Conservation (phyloP, 345 rosid species). For the Salix caprea region DNA sequence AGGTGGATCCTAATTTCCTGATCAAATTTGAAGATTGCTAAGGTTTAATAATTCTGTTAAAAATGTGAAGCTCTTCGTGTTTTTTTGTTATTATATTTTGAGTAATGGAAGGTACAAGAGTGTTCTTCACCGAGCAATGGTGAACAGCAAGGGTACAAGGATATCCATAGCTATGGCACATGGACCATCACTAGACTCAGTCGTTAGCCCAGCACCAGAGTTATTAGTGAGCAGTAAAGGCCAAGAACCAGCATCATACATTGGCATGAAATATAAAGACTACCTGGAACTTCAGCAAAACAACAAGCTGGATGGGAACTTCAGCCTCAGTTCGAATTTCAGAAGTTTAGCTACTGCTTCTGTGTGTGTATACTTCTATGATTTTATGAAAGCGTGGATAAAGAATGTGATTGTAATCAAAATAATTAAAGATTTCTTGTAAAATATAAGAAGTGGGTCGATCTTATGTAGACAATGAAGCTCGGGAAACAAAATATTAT, state of each 20-base stretch:
- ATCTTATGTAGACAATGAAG: too few species aligned
- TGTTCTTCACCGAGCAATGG: constrained; percentile 41
- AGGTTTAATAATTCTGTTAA: not conserved
- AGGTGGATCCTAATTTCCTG: constrained; percentile 21
- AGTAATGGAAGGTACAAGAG: constrained; percentile 60
- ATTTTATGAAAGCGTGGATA: too few species aligned
- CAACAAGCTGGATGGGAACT: constrained; percentile 31
- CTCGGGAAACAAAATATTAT: too few species aligned
- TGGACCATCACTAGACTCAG: constrained; percentile 45
- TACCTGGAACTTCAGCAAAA: constrained; percentile 36
- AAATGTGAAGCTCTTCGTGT: too few species aligned
- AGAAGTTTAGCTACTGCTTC: not conserved
- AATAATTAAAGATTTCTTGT: not conserved
- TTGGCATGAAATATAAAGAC: constrained; percentile 36
- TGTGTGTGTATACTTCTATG: not conserved
- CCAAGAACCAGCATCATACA: constrained; percentile 17
- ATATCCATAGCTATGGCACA: constrained; percentile 28
- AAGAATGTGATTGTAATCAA: not conserved
- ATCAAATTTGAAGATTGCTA: too few species aligned
- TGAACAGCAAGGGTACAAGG: constrained; percentile 35
- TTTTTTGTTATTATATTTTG: constrained; percentile 28
- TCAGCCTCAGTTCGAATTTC: constrained; percentile 12
- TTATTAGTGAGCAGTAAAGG: constrained; percentile 10
- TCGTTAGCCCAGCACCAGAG: constrained; percentile 33
- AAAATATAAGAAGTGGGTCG: too few species aligned